Evolutionary conservation across 257 asterid genomes (phyloP).

Genomic region (Nicotiana obtusifolia): DNA sequence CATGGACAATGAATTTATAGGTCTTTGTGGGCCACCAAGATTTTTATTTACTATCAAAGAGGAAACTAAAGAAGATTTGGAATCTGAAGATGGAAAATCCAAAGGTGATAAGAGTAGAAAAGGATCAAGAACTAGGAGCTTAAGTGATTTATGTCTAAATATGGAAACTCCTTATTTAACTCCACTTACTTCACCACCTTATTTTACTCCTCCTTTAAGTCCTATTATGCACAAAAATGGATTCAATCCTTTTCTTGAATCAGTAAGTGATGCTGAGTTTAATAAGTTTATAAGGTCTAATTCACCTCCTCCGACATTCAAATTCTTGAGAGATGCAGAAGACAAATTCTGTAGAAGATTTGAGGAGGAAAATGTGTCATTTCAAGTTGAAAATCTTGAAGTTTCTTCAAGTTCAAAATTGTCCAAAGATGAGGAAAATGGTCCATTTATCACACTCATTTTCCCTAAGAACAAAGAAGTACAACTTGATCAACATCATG

Average conservation of each 20-base stretch:
- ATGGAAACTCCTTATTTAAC: slow-evolving; percentile 65
- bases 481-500: slow-evolving; percentile 14
- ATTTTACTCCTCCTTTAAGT: slow-evolving; percentile 62
- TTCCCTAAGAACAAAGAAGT: slow-evolving; percentile 18
- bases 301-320: slow-evolving; percentile 42
- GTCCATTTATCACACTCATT: slow-evolving; percentile 32
- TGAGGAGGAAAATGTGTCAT: neutral
- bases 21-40: slow-evolving; percentile 38
- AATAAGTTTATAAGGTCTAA: slow-evolving; percentile 24
- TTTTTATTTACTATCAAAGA: slow-evolving; percentile 69
- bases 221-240: slow-evolving; percentile 20
- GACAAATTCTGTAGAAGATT: slow-evolving; percentile 20
- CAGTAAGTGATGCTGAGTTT: slow-evolving; percentile 41
- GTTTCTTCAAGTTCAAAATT: slow-evolving; percentile 21
- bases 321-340: slow-evolving; percentile 34
- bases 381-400: slow-evolving; percentile 3
- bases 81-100: slow-evolving; percentile 53
- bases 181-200: slow-evolving; percentile 55
- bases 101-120: slow-evolving; percentile 24
- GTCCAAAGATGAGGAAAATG: slow-evolving; percentile 25
- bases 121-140: slow-evolving; percentile 37
- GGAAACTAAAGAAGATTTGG: slow-evolving; percentile 73
- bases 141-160: slow-evolving; percentile 39
- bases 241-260: slow-evolving; percentile 25
- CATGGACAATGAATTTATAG: slow-evolving; percentile 22